Base-by-base conservation (phyloP, 2,329 filamentous ascomycete species). In the Grosmannia serpens region DNA sequence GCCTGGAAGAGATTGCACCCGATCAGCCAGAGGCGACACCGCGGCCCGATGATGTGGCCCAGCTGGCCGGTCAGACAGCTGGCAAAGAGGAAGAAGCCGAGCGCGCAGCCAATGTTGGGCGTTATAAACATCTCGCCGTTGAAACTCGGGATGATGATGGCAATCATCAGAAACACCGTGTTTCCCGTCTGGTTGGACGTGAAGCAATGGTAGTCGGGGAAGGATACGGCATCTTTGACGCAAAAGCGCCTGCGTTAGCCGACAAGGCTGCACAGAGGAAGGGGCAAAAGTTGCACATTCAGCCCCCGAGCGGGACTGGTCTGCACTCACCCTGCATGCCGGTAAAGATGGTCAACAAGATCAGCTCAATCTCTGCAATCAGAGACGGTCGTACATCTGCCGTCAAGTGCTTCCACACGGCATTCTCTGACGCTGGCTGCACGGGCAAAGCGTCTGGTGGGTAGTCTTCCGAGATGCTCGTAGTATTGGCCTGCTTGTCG, bases 161-260 rank as follows among this genome's bases (percentile, higher is more conserved):
- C 80, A 13, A 79, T 65, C 59, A 75, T 70, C 10, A 85, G 73
- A 64, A 86, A 79, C 54, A 85, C 77, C 2, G 82, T 84, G 69
- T 85, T 86, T 60, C 83, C 83, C 0, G 83, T 86, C 65, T 86
- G 82, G 67, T 85, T 85, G 33, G 81, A 84, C 17, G 80, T 79
- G 67, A 85, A 84, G 66, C 80, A 83, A 68, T 78, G 76, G 67
- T 80, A 85, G 65, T 83, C 80, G 26, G 79, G 79, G 65, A 83
- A 85, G 2, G 81, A 77, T 24, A 80, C 76, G 54, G 81, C 80
- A 69, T 85, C 80, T 75, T 44, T 17, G n/a, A n/a, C 20, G 20
- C 41, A 22, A 15, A 33, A 7, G 33, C 17, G 17, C n/a, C 5
- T 4, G n/a, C 6, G 41, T 44, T n/a, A 44, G 41, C 8, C 20